These are phyloP conservation scores for Thalassiosira hispida DNA, from an alignment of 352 stramenopile genomes.

Conservation along the genomic window DNA sequence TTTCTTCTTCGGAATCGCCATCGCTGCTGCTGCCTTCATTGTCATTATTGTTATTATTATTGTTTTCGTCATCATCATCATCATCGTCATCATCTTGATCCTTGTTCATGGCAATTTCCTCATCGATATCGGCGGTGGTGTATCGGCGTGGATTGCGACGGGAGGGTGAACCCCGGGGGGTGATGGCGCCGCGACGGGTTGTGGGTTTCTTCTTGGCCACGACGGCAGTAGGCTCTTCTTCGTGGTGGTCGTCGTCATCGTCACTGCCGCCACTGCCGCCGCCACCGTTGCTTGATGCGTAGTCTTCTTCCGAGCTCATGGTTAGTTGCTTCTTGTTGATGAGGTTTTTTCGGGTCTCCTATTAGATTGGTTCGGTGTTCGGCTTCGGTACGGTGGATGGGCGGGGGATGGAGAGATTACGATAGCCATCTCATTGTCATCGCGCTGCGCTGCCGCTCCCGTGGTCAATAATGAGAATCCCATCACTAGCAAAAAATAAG, in stretches of 20 bases:
- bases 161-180: neutral
- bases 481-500: too few relatives aligned
- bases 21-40: neutral
- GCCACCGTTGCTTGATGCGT: slow-evolving; percentile 4
- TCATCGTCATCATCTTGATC: slow-evolving; percentile 11
- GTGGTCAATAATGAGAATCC: too few relatives aligned
- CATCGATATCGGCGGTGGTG: slow-evolving; percentile 37
- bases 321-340: too few relatives aligned
- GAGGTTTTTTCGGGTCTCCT: too few relatives aligned
- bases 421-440: too few relatives aligned
- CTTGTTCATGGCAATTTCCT: slow-evolving; percentile 15
- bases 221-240: neutral
- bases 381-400: too few relatives aligned
- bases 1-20: neutral
- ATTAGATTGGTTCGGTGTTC: too few relatives aligned
- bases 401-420: too few relatives aligned
- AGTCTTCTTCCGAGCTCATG: slow-evolving; percentile 19
- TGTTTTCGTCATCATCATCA: neutral
- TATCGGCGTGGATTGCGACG: slow-evolving; percentile 26
- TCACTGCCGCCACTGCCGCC: slow-evolving; percentile 6
- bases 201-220: neutral
- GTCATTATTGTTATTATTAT: neutral
- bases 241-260: slow-evolving; percentile 2
- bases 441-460: too few relatives aligned
- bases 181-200: neutral